These are phyloP conservation scores for Boletus rubescentipes DNA, from an alignment of 768 basidiomycete species.

Conservation along the genomic window DNA sequence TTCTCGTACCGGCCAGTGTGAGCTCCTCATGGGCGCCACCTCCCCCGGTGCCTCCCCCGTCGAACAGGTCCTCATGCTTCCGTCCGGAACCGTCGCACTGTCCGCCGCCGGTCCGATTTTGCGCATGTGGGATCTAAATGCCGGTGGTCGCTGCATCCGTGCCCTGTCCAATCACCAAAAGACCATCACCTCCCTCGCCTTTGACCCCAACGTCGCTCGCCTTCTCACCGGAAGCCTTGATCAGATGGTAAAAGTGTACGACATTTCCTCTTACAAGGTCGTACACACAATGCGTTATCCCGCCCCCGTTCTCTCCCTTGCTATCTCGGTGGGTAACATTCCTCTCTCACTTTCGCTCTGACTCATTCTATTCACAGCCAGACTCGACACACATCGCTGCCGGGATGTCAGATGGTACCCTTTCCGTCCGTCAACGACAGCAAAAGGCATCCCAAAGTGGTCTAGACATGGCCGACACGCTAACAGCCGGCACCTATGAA, in stretches of 20 bases:
- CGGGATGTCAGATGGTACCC: conserved; percentile 97
- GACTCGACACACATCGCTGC: conserved; percentile 96
- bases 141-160: conserved; percentile 83
- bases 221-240: conserved; percentile 90
- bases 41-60: conserved; percentile 53
- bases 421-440: conserved; percentile 92
- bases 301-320: conserved; percentile 85
- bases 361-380: conserved; percentile 51
- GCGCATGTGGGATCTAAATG: conserved; percentile 92
- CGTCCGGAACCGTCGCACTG: conserved; percentile 81
- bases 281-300: conserved; percentile 99
- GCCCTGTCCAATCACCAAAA: conserved; percentile 98
- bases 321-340: conserved; percentile 68
- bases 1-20: conserved; percentile 75
- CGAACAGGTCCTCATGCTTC: conserved; percentile 91
- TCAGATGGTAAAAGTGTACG: conserved; percentile 99
- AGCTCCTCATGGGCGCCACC: conserved; percentile 71
- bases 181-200: conserved; percentile 86
- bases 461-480: conserved; percentile 36
- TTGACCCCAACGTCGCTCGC: conserved; percentile 72
- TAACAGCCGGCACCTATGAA: conserved; percentile 62
- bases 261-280: conserved; percentile 90
- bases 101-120: conserved; percentile 91
- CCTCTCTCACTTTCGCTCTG: background rate
- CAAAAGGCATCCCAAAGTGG: conserved; percentile 63